Evolutionary conservation across 441 rosid species (phyloP).

Genomic region (Syzygium syzygioides): DNA sequence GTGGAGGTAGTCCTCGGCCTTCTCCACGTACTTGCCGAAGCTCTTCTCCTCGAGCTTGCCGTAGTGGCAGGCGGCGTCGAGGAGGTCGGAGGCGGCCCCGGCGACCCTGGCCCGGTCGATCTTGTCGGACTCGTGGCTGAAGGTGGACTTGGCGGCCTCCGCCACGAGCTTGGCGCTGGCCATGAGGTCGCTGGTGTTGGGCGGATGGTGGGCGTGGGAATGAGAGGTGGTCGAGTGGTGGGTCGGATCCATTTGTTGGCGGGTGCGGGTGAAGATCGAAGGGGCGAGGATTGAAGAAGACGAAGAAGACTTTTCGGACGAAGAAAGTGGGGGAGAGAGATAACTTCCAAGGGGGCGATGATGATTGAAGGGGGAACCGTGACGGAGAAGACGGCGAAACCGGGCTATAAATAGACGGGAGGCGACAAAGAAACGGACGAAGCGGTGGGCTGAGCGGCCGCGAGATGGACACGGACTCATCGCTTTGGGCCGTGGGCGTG

Average conservation of each 20-base stretch:
- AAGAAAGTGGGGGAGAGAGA: not conserved
- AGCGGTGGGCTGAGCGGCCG: not conserved
- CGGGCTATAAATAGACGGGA: not conserved
- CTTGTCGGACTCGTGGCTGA: slow-evolving; percentile 27
- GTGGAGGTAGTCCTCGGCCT: slow-evolving; percentile 62
- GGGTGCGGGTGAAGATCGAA: not conserved
- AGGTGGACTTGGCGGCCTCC: slow-evolving; percentile 42
- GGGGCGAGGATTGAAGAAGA: not conserved
- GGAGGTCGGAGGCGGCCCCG: slow-evolving; percentile 51
- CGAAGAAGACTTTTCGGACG: not conserved
- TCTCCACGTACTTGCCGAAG: slow-evolving; percentile 46
- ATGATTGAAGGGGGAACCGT: not conserved
- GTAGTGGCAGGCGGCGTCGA: slow-evolving; percentile 48
- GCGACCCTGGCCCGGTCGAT: slow-evolving; percentile 50
- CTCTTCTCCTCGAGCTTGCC: slow-evolving; percentile 53
- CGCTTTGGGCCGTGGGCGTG: not conserved
- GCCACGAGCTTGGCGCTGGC: slow-evolving; percentile 61
- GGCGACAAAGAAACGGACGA: not conserved
- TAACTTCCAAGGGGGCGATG: too few relatives aligned
- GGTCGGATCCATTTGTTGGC: not conserved
- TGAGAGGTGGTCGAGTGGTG: not conserved
- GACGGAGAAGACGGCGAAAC: not conserved
- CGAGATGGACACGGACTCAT: not conserved
- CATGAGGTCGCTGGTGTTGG: slow-evolving; percentile 39
- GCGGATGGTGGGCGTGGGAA: not conserved